These are phyloP conservation scores for Cladophialophora chaetospira DNA, from an alignment of 2,329 filamentous ascomycete species.

Conservation along the genomic window DNA sequence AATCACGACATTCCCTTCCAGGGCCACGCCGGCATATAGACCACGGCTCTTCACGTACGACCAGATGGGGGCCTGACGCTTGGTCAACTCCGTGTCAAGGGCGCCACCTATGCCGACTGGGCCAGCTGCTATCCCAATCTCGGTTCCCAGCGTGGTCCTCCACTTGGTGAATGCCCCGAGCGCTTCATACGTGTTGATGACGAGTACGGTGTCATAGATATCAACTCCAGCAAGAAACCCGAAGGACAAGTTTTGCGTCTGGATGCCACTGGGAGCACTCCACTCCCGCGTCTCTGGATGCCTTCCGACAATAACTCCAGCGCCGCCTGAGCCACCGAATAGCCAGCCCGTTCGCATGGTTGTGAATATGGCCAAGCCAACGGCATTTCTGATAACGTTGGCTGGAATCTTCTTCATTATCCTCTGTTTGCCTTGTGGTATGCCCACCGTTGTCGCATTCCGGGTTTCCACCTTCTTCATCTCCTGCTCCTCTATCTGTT, in stretches of 20 bases:
- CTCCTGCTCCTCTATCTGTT: conserved; percentile 58
- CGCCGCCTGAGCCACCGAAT: conserved; percentile 87
- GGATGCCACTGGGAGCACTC: conserved; percentile 87
- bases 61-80: conserved; percentile 71
- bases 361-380: conserved; percentile 89
- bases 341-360: conserved; percentile 93
- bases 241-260: conserved; percentile 84
- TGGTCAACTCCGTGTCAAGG: conserved; percentile 69
- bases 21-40: conserved; percentile 81
- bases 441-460: conserved; percentile 34
- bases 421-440: conserved; percentile 61
- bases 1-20: conserved; percentile 84
- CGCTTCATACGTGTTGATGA: conserved; percentile 84
- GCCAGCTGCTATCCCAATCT: conserved; percentile 74
- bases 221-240: conserved; percentile 91
- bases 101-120: conserved; percentile 75
- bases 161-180: conserved; percentile 81
- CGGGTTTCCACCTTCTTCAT: conserved; percentile 43
- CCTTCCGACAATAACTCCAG: conserved; percentile 80
- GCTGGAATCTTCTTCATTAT: conserved; percentile 82
- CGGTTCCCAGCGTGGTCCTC: conserved; percentile 76
- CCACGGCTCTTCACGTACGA: conserved; percentile 88
- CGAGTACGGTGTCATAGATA: conserved; percentile 92
- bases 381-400: conserved; percentile 82
- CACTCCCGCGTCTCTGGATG: conserved; percentile 79